Conservation (phyloP, 768 basidiomycete genomes). For the Bullera alba region DNA sequence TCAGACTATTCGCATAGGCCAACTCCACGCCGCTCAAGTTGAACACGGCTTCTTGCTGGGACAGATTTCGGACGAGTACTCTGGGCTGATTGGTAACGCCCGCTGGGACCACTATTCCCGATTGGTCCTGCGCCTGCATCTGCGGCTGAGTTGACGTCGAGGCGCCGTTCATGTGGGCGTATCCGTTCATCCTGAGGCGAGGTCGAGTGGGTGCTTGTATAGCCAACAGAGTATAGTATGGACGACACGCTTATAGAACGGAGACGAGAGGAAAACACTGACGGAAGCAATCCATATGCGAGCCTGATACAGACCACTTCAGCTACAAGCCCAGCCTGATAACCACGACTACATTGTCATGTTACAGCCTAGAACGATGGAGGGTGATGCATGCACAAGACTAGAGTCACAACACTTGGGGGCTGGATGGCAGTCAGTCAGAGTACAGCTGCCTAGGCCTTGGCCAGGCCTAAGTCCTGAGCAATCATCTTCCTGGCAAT, state of each 20-base stretch:
- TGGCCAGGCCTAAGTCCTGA: conserved; percentile 28
- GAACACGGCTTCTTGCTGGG: conserved; percentile 80
- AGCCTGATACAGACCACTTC: too few relatives aligned
- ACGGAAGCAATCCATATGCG: too few relatives aligned
- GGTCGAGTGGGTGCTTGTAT: not conserved
- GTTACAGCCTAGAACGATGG: too few relatives aligned
- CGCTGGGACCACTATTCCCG: conserved; percentile 11
- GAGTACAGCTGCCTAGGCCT: too few relatives aligned
- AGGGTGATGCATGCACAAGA: too few relatives aligned
- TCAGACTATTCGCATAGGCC: conserved; percentile 87
- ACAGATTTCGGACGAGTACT: conserved; percentile 49
- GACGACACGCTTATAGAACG: not conserved
- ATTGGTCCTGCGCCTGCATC: not conserved
- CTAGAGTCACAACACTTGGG: too few relatives aligned
- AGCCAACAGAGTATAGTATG: not conserved
- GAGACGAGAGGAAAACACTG: too few relatives aligned
- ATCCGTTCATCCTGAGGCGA: conserved; percentile 9
- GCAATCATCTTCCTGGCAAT: conserved; percentile 45
- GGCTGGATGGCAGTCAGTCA: too few relatives aligned
- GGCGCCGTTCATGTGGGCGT: conserved; percentile 8
- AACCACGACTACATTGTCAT: too few relatives aligned
- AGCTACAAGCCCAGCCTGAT: too few relatives aligned
- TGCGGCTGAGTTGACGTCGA: not conserved
- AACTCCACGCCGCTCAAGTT: conserved; percentile 93
- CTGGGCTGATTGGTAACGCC: conserved; percentile 37